These are phyloP conservation scores for Kwoniella sp. DNA, from an alignment of 768 basidiomycete genomes.

Conservation along the genomic window DNA sequence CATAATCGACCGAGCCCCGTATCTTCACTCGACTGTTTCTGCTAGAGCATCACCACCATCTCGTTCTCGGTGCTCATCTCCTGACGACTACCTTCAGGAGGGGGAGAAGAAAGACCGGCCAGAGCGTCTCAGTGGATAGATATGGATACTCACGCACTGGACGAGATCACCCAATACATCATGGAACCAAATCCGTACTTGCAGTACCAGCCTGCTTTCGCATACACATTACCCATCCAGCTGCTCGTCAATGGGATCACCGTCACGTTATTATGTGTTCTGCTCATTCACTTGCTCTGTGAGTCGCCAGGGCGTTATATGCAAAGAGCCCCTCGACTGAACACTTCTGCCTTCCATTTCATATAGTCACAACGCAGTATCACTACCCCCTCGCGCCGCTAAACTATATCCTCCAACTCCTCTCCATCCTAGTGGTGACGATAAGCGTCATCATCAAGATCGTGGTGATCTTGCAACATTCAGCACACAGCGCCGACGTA, in stretches of 20 bases:
- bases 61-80: too few relatives aligned
- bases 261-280: constrained; percentile 77
- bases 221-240: constrained; percentile 86
- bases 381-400: constrained; percentile 91
- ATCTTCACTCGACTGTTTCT: too few relatives aligned
- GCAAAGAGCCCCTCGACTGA: background rate
- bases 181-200: constrained; percentile 70
- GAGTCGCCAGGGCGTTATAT: constrained; percentile 7
- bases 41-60: too few relatives aligned
- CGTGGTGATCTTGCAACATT: constrained; percentile 68
- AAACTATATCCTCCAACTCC: constrained; percentile 87
- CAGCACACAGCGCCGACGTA: constrained; percentile 66
- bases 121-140: background rate
- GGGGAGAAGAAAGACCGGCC: too few relatives aligned
- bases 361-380: constrained; percentile 81
- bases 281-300: constrained; percentile 84
- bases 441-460: constrained; percentile 76
- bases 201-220: constrained; percentile 74
- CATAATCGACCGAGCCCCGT: background rate
- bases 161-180: constrained; percentile 4
- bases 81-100: too few relatives aligned
- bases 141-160: background rate
- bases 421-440: constrained; percentile 77
- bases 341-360: background rate
- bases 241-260: constrained; percentile 82